Base-by-base conservation (phyloP, 2,329 filamentous ascomycete species). In the Helotiales sp. region DNA sequence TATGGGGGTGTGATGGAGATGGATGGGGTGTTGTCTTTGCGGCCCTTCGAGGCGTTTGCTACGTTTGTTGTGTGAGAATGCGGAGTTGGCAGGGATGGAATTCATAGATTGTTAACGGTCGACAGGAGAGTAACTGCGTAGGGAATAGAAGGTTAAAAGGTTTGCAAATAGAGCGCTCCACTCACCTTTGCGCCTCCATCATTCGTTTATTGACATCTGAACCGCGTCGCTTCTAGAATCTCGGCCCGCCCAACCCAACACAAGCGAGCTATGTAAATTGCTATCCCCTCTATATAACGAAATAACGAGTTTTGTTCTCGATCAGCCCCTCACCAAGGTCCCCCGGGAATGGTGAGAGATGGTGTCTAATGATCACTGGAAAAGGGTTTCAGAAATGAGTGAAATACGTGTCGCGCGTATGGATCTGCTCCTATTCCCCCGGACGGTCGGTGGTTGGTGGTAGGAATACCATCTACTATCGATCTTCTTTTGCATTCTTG, bases 41-140 rank as follows among this genome's bases (percentile, higher is more conserved):
- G 50, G n/a, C 61, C 61, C 7, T 63, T 63, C 24, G 61, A 63
- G 37, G 61, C 61, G 24, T 63, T 63, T 47, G 61, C 61, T 28
- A 57, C 22, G 1, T 63, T 57, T 47, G 24, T 63, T 2, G 49
- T 55, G 15, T 63, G 37, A 57, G n/a, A n/a, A n/a, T n/a, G n/a
- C n/a, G n/a, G n/a, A n/a, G n/a, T n/a, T n/a, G n/a, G n/a, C n/a
- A n/a, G n/a, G n/a, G n/a, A n/a, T n/a, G n/a, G n/a, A n/a, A n/a
- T n/a, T n/a, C n/a, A n/a, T n/a, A n/a, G n/a, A n/a, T n/a, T n/a
- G n/a, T n/a, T n/a, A n/a, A n/a, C n/a, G n/a, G n/a, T n/a, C n/a
- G n/a, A n/a, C n/a, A n/a, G n/a, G n/a, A n/a, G n/a, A n/a, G n/a
- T n/a, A n/a, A n/a, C n/a, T n/a, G n/a, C n/a, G n/a, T n/a, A n/a